Evolutionary conservation across 805 yeast genomes (phyloP), one percentile per base, ranked within the genome.

Genomic region (Metschnikowia cerradonensis): DNA sequence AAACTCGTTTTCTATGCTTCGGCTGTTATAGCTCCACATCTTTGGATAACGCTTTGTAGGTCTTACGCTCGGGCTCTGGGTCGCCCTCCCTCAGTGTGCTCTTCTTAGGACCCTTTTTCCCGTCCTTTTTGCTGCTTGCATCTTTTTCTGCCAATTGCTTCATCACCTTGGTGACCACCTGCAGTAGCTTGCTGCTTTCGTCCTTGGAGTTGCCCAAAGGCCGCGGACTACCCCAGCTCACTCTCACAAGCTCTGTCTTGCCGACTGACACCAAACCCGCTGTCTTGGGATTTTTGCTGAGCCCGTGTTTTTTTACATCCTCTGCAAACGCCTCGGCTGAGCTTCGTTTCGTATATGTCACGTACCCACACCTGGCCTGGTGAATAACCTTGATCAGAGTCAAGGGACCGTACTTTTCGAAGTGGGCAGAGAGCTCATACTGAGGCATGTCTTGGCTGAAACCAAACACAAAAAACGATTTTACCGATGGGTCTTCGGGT

Each of bases 381-480:
- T 83, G 88, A 36, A 80, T 75, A 20, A 84, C 64, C 10, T 74
- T 71, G 31, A 83, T 60, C 17, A 80, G 66, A 48, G 78, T 75
- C 11, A 86, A 57, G 34, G 69, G 61, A 1, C 86, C 86, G 50
- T 60, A 66, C 22, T 49, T 61, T 35, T 70, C 70, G 49, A 85
- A 81, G 53, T 65, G 73, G 6, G 80, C 80, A 15, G 79, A 62
- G 14, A 90, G 70, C 47, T 70, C 68, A 65, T 82, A 83, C 58
- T 84, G 89, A 0, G 95, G 85, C 6, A 85, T 62, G 14, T 82
- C 81, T 3, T 81, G 79, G 52, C 79, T 83, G 17, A 89, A 72
- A 1, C 96, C 96, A 67, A 84, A 88, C 17, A 90, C 61, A 62
- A 90, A 90, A 48, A 90, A 78, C 0, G 90, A 77, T 47, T 73